Conservation (phyloP, 2,329 filamentous ascomycete genomes). For the Pseudogymnoascus sp. region DNA sequence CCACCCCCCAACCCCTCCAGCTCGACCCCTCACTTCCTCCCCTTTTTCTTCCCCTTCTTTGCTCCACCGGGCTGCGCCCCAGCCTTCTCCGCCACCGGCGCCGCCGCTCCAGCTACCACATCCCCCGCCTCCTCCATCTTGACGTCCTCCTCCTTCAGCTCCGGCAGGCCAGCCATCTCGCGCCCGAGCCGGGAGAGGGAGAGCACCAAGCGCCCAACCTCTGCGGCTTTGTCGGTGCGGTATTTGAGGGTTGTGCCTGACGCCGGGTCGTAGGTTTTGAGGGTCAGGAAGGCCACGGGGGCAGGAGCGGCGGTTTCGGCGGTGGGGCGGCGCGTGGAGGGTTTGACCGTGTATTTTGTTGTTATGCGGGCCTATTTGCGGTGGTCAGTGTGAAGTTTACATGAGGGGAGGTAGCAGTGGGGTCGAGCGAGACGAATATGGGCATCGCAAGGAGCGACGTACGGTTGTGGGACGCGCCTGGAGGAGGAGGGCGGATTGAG, state of each 20-base stretch:
- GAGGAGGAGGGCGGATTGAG: slow-evolving; percentile 76
- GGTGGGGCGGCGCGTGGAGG: slow-evolving; percentile 25
- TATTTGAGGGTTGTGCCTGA: slow-evolving; percentile 84
- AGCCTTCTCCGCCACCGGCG: slow-evolving; percentile 30
- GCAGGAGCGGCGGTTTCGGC: slow-evolving; percentile 29
- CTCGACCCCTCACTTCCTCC: slow-evolving; percentile 47
- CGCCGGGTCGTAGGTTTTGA: slow-evolving; percentile 83
- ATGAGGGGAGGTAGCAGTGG: slow-evolving; percentile 14
- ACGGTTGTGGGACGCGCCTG: slow-evolving; percentile 80
- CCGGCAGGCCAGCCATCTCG: slow-evolving; percentile 51
- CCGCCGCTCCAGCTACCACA: slow-evolving; percentile 22
- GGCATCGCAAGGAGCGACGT: slow-evolving; percentile 30
- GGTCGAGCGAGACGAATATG: background rate
- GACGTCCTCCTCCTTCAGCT: slow-evolving; percentile 29
- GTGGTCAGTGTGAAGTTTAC: background rate
- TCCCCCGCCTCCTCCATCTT: slow-evolving; percentile 33
- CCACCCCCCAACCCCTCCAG: too few relatives aligned
- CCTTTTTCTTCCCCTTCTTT: slow-evolving; percentile 64
- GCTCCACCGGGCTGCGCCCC: slow-evolving; percentile 33
- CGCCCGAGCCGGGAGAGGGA: slow-evolving; percentile 67
- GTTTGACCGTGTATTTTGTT: slow-evolving; percentile 75
- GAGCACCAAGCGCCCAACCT: slow-evolving; percentile 75
- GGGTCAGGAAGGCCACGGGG: slow-evolving; percentile 59
- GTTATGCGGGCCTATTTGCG: slow-evolving; percentile 69
- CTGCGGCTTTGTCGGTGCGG: slow-evolving; percentile 79